Percentiles rank a stretch among this genome's conserved stretches.
Conservation (phyloP, 192 early-diverging fungal species). For the Chytriomyces sp. region DNA sequence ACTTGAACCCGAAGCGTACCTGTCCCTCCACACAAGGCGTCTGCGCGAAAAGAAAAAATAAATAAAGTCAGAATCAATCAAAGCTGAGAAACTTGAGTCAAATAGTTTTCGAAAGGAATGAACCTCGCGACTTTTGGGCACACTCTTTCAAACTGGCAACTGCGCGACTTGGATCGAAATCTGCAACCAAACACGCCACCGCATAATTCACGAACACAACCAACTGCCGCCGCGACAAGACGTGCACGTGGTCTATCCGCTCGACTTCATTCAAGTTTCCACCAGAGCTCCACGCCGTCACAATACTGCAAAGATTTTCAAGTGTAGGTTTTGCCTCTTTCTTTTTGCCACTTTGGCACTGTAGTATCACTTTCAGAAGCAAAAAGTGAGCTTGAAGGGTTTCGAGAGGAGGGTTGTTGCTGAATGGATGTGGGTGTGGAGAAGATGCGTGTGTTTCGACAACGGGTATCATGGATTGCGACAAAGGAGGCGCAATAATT, state of each 20-base stretch:
- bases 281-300: not conserved
- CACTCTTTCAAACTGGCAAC: slow-evolving; percentile 7
- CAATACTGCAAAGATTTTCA: not conserved
- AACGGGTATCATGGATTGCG: not conserved
- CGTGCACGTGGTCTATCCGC: not conserved
- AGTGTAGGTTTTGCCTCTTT: not conserved
- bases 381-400: not conserved
- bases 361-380: slow-evolving; percentile 6
- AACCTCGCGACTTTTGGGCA: not conserved
- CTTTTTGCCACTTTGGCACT: not conserved
- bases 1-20: not conserved
- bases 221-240: slow-evolving; percentile 4
- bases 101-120: not conserved
- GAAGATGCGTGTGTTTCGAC: not conserved
- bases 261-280: not conserved
- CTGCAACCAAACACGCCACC: slow-evolving; percentile 1
- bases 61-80: not conserved
- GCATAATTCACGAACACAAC: slow-evolving; percentile 1
- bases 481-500: too few relatives aligned
- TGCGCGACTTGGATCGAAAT: not conserved
- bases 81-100: not conserved
- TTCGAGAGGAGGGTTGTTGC: not conserved
- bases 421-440: not conserved
- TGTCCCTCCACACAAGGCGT: not conserved
- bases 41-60: not conserved